Base-by-base conservation (phyloP, 2,329 filamentous ascomycete genomes). In the Pseudopyricularia javanii region DNA sequence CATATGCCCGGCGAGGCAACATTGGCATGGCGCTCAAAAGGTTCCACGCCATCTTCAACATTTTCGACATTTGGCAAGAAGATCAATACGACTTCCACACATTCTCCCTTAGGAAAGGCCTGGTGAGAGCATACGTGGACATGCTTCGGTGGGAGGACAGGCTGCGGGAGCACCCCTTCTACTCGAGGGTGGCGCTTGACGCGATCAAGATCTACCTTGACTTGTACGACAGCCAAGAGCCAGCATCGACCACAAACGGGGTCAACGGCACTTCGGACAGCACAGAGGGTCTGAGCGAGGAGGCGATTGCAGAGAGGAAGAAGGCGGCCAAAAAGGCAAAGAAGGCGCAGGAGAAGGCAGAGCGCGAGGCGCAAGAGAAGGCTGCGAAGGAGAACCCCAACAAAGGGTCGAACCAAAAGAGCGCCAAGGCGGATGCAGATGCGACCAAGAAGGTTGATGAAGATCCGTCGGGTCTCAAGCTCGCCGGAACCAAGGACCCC, bases 1-100 rank as follows among this genome's bases (percentile, higher is more conserved):
- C 91, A 3, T 90, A 91, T 66, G 75, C 87, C 54, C 84, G 93
- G 50, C 86, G 90, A 65, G 83, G 84, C 58, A 90, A 95, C 60
- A 72, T 87, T 48, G 89, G 86, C 4, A 76, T 96, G 55, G 91
- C 94, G 0, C 74, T 98, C 52, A 98, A 98, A 74, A 83, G 94
- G 50, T 91, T 96, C 68, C 88, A 91, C 58, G 77, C 88, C 22
- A 80, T 98, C 54, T 85, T 85, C 66, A 89, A 88, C 68, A 94
- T 98, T 59, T 98, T 98, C 62, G 91, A 97, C 59, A 83, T 89
- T 20, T 98, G 93, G 93, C 86, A 95, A 64, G 94, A 98, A 66
- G 93, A 98, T 61, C 93, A 98, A 64, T 96, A 97, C 62, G 93
- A 98, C 66, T 98, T 98, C 74, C 94, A 98, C 74, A 89, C 83